Evolutionary conservation across 768 basidiomycete genomes (phyloP), one percentile per base, ranked within the genome.

Genomic region (Amanita fuliginea): DNA sequence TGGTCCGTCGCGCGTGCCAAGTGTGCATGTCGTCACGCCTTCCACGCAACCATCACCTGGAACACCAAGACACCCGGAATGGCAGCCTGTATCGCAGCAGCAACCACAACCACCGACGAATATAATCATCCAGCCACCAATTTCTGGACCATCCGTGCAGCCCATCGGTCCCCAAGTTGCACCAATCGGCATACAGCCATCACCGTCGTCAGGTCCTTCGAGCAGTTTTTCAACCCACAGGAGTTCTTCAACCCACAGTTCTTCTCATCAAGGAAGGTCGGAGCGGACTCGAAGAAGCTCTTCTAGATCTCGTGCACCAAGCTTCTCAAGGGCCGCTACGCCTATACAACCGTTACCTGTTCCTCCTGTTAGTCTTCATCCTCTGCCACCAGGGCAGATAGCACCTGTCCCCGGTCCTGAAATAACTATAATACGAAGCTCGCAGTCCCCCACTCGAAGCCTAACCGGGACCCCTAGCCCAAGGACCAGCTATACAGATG

Each of bases 61-160:
- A 42, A 57, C 60, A 34, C 54, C 60, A 18, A 53, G 58, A 47
- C 62, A 63, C 30, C 59, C 60, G 16, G 62, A 56, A 37, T 33
- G 56, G 32, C 61, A 59, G 44, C 57, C 55, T 13, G 57, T 50
- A 14, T 56, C 57, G 26, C 65, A 60, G 47, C 60, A 56, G 35
- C 57, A 54, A 10, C 59, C 42, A 46, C 62, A 63, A 21, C 44
- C 56, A 8, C 33, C 56, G 36, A 46, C 57, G 41, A 53, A 62
- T 22, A 51, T 59, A 41, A 22, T 57, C n/a, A 44, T 60, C 13
- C 59, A 52, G 2, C 42, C 55, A 11, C 45, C 50, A 41, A 33
- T 52, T 33, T 47, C 58, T 21, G 47, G 47, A 54, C 26, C n/a
- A n/a, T n/a, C 36, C 45, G 4, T 4, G 10, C 40, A 16, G 8